Evolutionary conservation across 345 rosid genomes (phyloP).

Genomic region (Eutrema heterophyllum): DNA sequence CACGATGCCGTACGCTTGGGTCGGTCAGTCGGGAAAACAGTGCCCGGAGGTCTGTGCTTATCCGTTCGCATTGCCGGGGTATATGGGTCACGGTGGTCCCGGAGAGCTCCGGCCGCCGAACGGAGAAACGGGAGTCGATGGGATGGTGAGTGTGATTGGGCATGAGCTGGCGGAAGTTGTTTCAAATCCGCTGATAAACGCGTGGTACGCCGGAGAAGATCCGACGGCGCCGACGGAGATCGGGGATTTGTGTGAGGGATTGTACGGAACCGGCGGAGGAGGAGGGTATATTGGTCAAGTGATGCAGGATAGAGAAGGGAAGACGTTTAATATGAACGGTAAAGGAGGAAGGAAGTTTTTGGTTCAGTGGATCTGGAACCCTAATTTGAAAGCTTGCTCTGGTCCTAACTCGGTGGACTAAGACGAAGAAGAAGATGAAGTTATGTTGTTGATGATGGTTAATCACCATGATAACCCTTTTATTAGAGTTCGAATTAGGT

Average conservation of each 20-base stretch:
- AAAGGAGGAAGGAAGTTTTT: constrained; percentile 59
- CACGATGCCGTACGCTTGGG: constrained; percentile 97
- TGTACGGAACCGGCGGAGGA: constrained; percentile 94
- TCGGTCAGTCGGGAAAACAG: constrained; percentile 76
- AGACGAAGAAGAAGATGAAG: not conserved
- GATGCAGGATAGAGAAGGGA: constrained; percentile 56
- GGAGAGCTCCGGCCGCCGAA: constrained; percentile 66
- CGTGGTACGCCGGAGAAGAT: constrained; percentile 99
- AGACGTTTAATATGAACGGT: constrained; percentile 74
- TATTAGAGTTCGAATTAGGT: constrained; percentile 2
- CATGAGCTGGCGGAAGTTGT: constrained; percentile 90
- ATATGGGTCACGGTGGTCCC: constrained; percentile 75
- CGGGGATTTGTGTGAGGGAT: constrained; percentile 77
- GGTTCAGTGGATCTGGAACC: constrained; percentile 96
- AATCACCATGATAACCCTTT: not conserved
- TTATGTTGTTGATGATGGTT: constrained; percentile 6
- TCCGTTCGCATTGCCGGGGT: constrained; percentile 86
- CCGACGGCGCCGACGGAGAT: constrained; percentile 96
- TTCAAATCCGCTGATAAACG: constrained; percentile 83
- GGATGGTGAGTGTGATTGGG: constrained; percentile 95
- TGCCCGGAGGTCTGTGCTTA: constrained; percentile 97
- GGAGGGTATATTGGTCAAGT: constrained; percentile 92
- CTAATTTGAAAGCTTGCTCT: constrained; percentile 64
- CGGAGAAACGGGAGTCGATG: constrained; percentile 78
- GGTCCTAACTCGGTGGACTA: constrained; percentile 80